Evolutionary conservation across 2,329 filamentous ascomycete species (phyloP), one percentile per base, ranked within the genome.

Genomic region (Pseudopithomyces maydicus): DNA sequence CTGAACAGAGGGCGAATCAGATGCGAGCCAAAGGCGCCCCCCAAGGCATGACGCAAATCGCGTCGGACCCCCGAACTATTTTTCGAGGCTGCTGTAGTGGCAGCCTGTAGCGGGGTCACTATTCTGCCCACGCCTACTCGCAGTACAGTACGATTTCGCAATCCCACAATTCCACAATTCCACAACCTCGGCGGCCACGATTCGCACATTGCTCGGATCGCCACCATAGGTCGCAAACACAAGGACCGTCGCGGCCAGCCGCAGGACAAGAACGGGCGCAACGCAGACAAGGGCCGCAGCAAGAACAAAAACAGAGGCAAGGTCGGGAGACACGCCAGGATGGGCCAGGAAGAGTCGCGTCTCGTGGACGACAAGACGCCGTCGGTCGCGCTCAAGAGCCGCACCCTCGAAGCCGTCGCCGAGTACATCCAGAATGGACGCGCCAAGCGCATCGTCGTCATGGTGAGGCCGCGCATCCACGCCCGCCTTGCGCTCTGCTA

Each of bases 281-380:
- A 65, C 46, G 50, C 56, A 44, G 66, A 74, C 43, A 68, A 70
- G 61, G 68, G 65, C 55, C 66, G 61, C 26, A 50, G 39, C 38
- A 39, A 39, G 33, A 58, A 45, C 38, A 39, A 39, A 26, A 58
- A 46, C 45, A 46, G 44, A 43, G 59, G 61, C 33, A 69, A 61
- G 47, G 60, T 33, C 56, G 74, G 59, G 59, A 74, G 65, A 55
- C 56, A 71, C 52, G 62, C 63, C 74, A 91, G 80, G 54, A 97
- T 97, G 94, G 93, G 93, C 57, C 92, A 97, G 75, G 91, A 96
- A 72, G 83, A 88, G 63, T 96, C 91, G 32, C 79, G 84, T 52
- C 76, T 93, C 61, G 84, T 94, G 61, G 85, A 88, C 69, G 86
- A 90, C 61, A 82, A 83, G 61, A 85, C 85, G 22, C 79, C 80